Base-by-base conservation (phyloP, 2,329 filamentous ascomycete genomes). In the Nothopassalora personata region DNA sequence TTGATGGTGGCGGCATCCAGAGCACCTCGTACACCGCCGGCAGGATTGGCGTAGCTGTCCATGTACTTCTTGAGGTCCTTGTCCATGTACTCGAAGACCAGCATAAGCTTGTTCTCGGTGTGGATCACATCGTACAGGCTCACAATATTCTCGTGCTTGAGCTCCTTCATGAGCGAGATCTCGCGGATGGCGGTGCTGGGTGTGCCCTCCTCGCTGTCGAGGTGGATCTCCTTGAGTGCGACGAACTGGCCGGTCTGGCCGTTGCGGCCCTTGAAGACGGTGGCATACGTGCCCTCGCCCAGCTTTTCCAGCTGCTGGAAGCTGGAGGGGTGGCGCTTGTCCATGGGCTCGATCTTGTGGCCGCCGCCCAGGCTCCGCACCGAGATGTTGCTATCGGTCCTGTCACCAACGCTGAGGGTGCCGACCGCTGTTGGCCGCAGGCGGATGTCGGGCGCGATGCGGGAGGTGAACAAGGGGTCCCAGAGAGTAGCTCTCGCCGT, bases 251-350 rank as follows among this genome's bases (percentile, higher is more conserved):
- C 94, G 0, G 94, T 97, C 76, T 97, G 92, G 68, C 94, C 86
- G 76, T 99, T 99, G 66, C 93, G 89, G 61, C 94, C 94, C 80
- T 99, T 96, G 84, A 97, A 99, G 48, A 99, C 94, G 34, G 94
- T 99, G 34, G 94, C 94, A 84, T 99, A 99, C 33, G 94, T 99
- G 62, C 94, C 94, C 80, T 99, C 94, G 71, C 94, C 94, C 66
- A 99, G 84, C 88, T 84, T 99, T 78, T 99, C 94, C 75, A 97
- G 84, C 86, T 97, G 94, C 83, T 97, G 93, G 81, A 99, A 99
- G 63, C 93, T 97, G 79, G 89, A 96, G 58, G 93, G 92, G 71
- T 97, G 91, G 75, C 95, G 90, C 72, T 90, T 89, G 77, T 97
- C 93, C 93, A 97, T 97, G 61, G 67, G 65, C 49, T 70, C 69